These are phyloP conservation scores for Blastocystis sp. DNA, from an alignment of 352 stramenopile genomes.

Conservation along the genomic window DNA sequence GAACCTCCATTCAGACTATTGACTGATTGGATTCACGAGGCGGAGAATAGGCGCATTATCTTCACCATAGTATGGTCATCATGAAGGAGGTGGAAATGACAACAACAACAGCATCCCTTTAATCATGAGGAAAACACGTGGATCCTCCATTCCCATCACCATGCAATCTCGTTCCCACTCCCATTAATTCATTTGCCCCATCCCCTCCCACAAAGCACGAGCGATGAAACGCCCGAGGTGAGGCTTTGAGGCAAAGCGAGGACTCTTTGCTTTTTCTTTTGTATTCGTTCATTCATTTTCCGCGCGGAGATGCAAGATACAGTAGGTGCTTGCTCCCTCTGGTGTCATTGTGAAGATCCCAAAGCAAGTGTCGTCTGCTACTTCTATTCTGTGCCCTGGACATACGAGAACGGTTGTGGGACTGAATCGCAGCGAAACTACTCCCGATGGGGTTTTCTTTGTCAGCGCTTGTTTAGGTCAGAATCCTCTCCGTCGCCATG, in stretches of 20 bases:
- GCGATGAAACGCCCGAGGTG: too few relatives aligned
- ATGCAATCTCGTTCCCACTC: too few relatives aligned
- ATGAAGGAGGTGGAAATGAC: too few relatives aligned
- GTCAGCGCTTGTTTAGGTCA: constrained; percentile 68
- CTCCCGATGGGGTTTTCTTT: constrained; percentile 71
- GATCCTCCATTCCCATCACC: too few relatives aligned
- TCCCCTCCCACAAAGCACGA: too few relatives aligned
- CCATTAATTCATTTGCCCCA: too few relatives aligned
- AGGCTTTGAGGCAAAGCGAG: not conserved
- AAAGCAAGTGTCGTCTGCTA: not conserved
- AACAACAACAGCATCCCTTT: too few relatives aligned
- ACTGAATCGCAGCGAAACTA: constrained; percentile 68
- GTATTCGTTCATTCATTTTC: not conserved
- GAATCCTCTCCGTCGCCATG: not conserved
- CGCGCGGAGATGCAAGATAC: not conserved
- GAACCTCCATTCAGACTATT: too few relatives aligned
- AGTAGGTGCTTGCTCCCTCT: not conserved
- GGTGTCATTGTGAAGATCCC: not conserved
- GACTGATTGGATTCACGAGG: too few relatives aligned
- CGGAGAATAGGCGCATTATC: too few relatives aligned
- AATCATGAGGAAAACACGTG: too few relatives aligned
- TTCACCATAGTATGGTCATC: too few relatives aligned
- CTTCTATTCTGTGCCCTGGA: constrained; percentile 70
- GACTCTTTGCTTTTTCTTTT: not conserved
- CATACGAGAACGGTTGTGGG: constrained; percentile 70